phyloP scores from a whole-genome alignment of 495 filamentous ascomycete species.

The Penicillium pancosmium region DNA sequence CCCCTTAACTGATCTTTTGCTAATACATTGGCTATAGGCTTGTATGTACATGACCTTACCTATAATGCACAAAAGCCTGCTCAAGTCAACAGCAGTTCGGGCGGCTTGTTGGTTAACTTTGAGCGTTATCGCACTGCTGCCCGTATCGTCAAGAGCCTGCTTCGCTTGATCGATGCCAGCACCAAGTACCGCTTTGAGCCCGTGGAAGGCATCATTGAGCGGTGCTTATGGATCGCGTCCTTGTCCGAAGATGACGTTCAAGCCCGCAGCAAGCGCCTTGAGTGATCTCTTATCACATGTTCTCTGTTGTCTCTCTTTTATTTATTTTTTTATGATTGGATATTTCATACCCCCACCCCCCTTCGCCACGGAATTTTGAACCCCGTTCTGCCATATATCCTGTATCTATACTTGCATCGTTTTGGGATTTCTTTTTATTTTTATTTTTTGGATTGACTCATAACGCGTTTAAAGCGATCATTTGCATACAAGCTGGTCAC shows the following conservation, averaged over 20 bases:
- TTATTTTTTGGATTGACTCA: constrained; percentile 7
- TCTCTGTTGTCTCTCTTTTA: constrained; percentile 6
- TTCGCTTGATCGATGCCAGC: constrained; percentile 90
- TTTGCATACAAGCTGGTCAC: constrained; percentile 24
- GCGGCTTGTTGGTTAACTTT: constrained; percentile 87
- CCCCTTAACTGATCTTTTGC: background rate
- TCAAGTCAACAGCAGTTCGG: constrained; percentile 57
- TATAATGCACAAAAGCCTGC: constrained; percentile 91
- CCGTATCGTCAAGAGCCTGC: constrained; percentile 88
- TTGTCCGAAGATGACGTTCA: constrained; percentile 84
- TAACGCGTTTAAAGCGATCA: constrained; percentile 25
- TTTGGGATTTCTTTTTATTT: constrained; percentile 10
- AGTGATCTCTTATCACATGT: constrained; percentile 32
- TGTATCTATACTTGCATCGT: constrained; percentile 23
- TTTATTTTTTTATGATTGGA: constrained; percentile 20
- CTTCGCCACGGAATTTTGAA: constrained; percentile 10
- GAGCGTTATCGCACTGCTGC: constrained; percentile 90
- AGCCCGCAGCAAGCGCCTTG: constrained; percentile 56
- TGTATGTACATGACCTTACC: constrained; percentile 95
- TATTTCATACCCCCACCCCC: constrained; percentile 22
- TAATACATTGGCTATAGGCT: constrained; percentile 42
- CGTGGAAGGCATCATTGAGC: constrained; percentile 82
- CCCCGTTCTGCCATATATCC: constrained; percentile 18
- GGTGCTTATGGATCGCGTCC: constrained; percentile 94
- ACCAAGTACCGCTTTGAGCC: constrained; percentile 83